Conservation (phyloP, 2,329 filamentous ascomycete genomes). For the Colletotrichum melonis region DNA sequence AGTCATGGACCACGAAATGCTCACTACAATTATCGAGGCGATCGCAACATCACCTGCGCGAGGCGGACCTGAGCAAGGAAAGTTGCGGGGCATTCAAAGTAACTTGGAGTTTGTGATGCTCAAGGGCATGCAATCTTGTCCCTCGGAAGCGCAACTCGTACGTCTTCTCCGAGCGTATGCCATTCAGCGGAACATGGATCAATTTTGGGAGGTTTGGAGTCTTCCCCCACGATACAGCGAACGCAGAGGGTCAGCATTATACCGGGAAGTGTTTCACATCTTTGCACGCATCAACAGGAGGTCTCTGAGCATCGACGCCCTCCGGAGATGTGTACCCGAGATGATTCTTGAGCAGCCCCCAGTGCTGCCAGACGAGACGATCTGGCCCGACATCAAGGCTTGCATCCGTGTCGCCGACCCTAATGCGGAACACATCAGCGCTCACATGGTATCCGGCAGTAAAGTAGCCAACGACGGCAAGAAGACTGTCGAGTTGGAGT, state of each 20-base stretch:
- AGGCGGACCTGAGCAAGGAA: conserved; percentile 30
- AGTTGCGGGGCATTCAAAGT: conserved; percentile 52
- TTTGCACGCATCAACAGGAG: conserved; percentile 58
- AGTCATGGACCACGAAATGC: conserved; percentile 57
- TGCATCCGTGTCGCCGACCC: conserved; percentile 69
- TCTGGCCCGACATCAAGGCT: conserved; percentile 61
- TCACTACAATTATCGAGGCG: conserved; percentile 59
- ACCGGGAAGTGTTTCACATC: conserved; percentile 62
- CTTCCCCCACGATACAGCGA: conserved; percentile 61
- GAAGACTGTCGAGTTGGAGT: conserved; percentile 41
- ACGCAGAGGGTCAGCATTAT: conserved; percentile 64
- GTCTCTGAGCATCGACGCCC: conserved; percentile 56
- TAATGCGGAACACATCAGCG: conserved; percentile 50
- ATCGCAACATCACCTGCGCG: conserved; percentile 47
- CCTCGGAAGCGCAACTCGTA: conserved; percentile 49
- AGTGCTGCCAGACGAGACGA: conserved; percentile 54
- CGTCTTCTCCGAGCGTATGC: conserved; percentile 61
- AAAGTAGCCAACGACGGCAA: conserved; percentile 3
- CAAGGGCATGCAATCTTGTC: conserved; percentile 50
- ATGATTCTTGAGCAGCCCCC: conserved; percentile 67
- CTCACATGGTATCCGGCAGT: conserved; percentile 25
- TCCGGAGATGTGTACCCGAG: conserved; percentile 67
- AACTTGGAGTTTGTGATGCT: conserved; percentile 59
- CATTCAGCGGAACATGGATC: conserved; percentile 59
- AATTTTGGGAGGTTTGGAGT: conserved; percentile 72